Base-by-base conservation (phyloP, 202 grass and related monocot species). In the Schoenoplectus tabernaemontani region DNA sequence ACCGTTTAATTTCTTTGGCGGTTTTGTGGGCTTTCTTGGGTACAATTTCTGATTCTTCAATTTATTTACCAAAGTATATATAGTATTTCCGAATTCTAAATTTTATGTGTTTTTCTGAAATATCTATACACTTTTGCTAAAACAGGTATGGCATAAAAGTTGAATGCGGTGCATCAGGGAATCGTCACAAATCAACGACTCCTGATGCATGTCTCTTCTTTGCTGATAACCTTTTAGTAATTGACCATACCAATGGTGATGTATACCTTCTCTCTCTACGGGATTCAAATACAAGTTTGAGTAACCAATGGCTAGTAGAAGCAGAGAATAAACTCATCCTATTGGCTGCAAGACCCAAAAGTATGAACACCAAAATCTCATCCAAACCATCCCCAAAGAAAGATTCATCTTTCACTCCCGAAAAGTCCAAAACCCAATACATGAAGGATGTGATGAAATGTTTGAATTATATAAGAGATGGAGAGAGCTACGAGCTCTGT, bases 141-240 rank as follows among this genome's bases (percentile, higher is more conserved):
- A 82, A 74, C 81, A 98, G 95, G 69, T 98, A 98, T 33, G 86
- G 86, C 83, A 87, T 98, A 62, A 98, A 98, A 92, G 81, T 95
- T 15, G 95, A 98, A 87, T 98, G 95, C 41, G 89, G 89, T 61
- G 86, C 95, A 83, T 86, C 89, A 86, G 88, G 73, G 59, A 98
- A 98, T 83, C 80, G 30, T 10, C 81, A 87, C 80, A 92, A 87
- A 89, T 98, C 91, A 87, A 90, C 59, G 26, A 83, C 91, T 84
- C 91, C 95, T 74, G 95, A 98, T 86, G 91, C 95, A 44, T 98
- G 95, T 87, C 85, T 98, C 75, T 90, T 95, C 84, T 98, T 98
- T 86, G 84, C 85, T 17, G 95, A 92, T 77, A 95, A 95, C 75
- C 76, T 89, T 67, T 67, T 95, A 64, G 95, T 84, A 34, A 79